Evolutionary conservation across 2,329 filamentous ascomycete species (phyloP), one percentile per base, ranked within the genome.

Genomic region (Capronia coronata): DNA sequence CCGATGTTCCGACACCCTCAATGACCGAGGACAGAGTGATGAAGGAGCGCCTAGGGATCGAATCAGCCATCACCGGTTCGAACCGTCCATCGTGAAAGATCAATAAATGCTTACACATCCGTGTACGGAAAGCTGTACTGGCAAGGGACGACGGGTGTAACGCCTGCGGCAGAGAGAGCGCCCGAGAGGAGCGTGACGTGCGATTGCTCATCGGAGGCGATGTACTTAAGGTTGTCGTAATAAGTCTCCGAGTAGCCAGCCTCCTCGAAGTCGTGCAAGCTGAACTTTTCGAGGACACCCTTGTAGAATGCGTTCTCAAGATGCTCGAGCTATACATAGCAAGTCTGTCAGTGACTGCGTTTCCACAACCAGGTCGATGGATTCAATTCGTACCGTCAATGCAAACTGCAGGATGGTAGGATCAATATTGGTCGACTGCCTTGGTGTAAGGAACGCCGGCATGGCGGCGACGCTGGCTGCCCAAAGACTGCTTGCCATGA

Each of bases 301-400:
- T 78, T 73, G 74, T 88, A 88, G 68, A 87, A 88, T 44, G 75
- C 72, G 18, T 80, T 74, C 69, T 88, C 84, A 61, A 88, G 82
- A 68, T 84, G 81, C 68, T 88, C 85, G 40, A 86, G 74, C 48
- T 49, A 87, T 5, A 27, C n/a, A n/a, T n/a, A n/a, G n/a, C n/a
- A n/a, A n/a, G n/a, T n/a, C n/a, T n/a, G n/a, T n/a, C n/a, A n/a
- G n/a, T n/a, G n/a, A n/a, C n/a, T n/a, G n/a, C n/a, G n/a, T n/a
- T n/a, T n/a, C n/a, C n/a, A n/a, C n/a, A n/a, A n/a, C n/a, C n/a
- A n/a, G n/a, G n/a, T n/a, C n/a, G 23, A 10, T 10, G 23, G 23
- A 27, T 5, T 27, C 23, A 27, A 10, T 27, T 10, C 5, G 10
- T 27, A 38, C 53, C 50, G 51, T 53, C 22, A 30, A 11, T 37